Percentiles rank a stretch among this genome's conserved stretches.
Conservation (phyloP, 345 rosid genomes). For the Citrus sp. region DNA sequence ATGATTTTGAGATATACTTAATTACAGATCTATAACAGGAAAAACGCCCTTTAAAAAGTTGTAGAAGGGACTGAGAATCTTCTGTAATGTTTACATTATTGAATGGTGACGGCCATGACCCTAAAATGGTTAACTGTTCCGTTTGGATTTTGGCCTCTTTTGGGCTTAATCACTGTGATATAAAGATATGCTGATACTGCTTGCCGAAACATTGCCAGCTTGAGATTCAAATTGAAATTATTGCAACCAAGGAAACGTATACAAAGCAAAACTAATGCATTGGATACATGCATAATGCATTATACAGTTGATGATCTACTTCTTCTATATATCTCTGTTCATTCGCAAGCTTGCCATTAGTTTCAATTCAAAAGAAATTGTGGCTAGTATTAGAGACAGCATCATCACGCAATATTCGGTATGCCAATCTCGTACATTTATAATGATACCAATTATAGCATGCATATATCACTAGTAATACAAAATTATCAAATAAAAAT, state of each 20-base stretch:
- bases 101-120: background rate
- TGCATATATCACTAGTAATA: background rate
- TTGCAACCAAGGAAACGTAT: background rate
- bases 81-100: background rate
- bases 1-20: background rate
- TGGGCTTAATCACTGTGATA: background rate
- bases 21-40: too few species aligned
- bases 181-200: background rate
- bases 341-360: constrained; percentile 2
- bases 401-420: background rate
- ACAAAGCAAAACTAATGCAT: background rate
- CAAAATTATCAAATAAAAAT: background rate
- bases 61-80: background rate
- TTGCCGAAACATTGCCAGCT: background rate
- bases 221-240: background rate
- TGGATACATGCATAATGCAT: background rate
- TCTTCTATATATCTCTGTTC: background rate
- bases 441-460: background rate
- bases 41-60: background rate
- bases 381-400: constrained; percentile 13
- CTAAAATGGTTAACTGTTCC: background rate
- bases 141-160: constrained; percentile 3
- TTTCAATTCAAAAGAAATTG: background rate
- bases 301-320: background rate
- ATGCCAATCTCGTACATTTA: background rate